These are phyloP conservation scores for Chlorella sp. DNA, from an alignment of 139 green algal genomes.

Conservation along the genomic window DNA sequence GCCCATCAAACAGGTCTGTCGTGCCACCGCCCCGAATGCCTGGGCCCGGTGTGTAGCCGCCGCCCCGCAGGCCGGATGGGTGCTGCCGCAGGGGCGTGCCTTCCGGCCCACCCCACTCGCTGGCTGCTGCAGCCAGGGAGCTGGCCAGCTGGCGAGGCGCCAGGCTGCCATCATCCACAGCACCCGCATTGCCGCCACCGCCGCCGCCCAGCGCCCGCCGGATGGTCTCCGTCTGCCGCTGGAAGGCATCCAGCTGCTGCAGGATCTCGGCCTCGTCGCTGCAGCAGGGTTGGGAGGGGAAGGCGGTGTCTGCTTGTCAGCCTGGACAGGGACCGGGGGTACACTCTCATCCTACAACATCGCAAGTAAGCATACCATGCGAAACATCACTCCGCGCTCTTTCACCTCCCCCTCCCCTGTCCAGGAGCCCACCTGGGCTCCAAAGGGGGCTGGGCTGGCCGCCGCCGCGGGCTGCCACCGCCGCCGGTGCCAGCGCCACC, in stretches of 20 bases:
- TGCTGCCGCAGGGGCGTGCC: slow-evolving; percentile 5
- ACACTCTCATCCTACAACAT: neutral
- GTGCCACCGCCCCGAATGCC: slow-evolving; percentile 35
- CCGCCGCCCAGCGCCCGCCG: slow-evolving; percentile 2
- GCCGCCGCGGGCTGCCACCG: neutral
- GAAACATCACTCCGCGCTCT: no score
- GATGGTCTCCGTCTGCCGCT: slow-evolving; percentile 23
- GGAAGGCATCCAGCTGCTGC: slow-evolving; percentile 26
- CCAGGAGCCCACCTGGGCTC: neutral
- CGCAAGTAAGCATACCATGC: neutral
- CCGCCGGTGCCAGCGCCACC: neutral
- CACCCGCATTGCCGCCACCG: neutral
- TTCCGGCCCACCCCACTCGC: neutral
- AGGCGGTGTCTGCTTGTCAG: neutral
- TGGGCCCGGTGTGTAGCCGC: slow-evolving; percentile 12
- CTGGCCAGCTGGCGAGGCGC: neutral
- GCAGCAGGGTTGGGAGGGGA: neutral
- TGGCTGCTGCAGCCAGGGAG: neutral
- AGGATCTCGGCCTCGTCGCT: slow-evolving; percentile 25
- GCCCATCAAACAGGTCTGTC: slow-evolving; percentile 26
- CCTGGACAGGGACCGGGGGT: no score
- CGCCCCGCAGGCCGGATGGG: slow-evolving; percentile 1
- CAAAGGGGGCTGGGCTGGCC: neutral
- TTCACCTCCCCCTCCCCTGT: neutral
- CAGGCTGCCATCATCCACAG: no score